Evolutionary conservation across 2,329 filamentous ascomycete species (phyloP).

Genomic region (Bipolaris oryzae): DNA sequence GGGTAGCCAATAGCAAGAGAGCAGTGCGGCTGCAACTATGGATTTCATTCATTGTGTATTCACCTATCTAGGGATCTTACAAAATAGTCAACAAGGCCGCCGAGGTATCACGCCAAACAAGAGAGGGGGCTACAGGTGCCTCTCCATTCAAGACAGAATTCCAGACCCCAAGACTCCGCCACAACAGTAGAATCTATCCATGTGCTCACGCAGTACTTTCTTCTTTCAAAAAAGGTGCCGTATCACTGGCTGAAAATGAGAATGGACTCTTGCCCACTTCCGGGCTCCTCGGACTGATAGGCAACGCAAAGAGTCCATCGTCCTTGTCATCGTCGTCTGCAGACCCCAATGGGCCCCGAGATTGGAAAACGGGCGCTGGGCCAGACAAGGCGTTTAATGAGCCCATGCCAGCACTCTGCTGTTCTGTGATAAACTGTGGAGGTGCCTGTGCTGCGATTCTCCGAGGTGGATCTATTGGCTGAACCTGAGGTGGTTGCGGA

Average conservation of each 20-base stretch:
- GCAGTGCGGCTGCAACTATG: background rate
- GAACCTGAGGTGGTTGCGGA: constrained; percentile 43
- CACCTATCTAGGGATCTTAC: constrained; percentile 2
- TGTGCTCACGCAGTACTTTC: constrained; percentile 34
- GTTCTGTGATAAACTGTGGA: constrained; percentile 49
- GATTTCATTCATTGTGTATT: constrained; percentile 1
- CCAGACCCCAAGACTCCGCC: constrained; percentile 7
- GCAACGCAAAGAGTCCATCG: constrained; percentile 85
- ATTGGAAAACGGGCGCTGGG: constrained; percentile 37
- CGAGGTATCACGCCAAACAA: constrained; percentile 24
- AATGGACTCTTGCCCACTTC: constrained; percentile 88
- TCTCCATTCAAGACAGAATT: constrained; percentile 3
- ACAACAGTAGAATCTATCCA: background rate
- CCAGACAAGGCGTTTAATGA: constrained; percentile 54
- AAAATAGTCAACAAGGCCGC: constrained; percentile 8
- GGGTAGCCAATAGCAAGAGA: background rate
- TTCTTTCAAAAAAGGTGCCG: constrained; percentile 40
- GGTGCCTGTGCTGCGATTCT: constrained; percentile 43
- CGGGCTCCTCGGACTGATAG: constrained; percentile 83
- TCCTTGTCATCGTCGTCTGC: constrained; percentile 61
- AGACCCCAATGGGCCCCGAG: constrained; percentile 40
- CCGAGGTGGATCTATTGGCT: constrained; percentile 35
- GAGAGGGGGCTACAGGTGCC: constrained; percentile 2
- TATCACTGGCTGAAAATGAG: constrained; percentile 55
- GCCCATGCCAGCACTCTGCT: constrained; percentile 51